Evolutionary conservation across 441 rosid genomes (phyloP), one percentile per base, ranked within the genome.

Genomic region (Populus hybrid): DNA sequence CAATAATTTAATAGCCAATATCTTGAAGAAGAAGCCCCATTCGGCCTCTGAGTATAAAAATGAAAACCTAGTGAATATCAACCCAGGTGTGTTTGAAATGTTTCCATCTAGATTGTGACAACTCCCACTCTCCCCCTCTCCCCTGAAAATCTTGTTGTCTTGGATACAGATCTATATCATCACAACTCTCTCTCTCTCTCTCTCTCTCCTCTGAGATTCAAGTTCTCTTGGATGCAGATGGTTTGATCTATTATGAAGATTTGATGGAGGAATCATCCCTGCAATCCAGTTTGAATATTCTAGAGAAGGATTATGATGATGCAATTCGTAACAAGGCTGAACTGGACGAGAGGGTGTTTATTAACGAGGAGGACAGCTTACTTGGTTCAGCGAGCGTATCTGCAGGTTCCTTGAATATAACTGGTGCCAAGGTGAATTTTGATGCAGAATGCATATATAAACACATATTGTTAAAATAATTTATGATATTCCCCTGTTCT

Each of bases 301-400:
- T 96, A 83, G 97, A 94, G 82, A 89, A 82, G 81, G 91, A 93
- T 83, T 92, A 96, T 74, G 88, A 80, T 69, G 90, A 89, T 83
- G 88, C 93, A 78, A 86, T 88, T 79, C 82, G 81, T 70, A 84
- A 78, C 72, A 93, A 87, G 76, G 90, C 88, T 78, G 99, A 92
- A 83, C 78, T 94, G 53, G 99, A 94, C 73, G 99, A 92, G 89
- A 92, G 93, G 87, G 82, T 93, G 53, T 90, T 96, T 83, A 85
- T 94, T 79, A 89, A 88, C 45, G 98, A 94, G 74, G 94, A 92
- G 35, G 98, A 91, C 69, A 89, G 90, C 86, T 82, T 94, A 77
- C 94, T 91, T 84, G 94, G 88, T 80, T 92, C 95, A 20, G 97
- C 91, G 77, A 94, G 92, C 83, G 80, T 88, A 76, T 91, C 94